Base-by-base conservation (phyloP, 495 filamentous ascomycete genomes). In the Aspergillus funiculosus region DNA sequence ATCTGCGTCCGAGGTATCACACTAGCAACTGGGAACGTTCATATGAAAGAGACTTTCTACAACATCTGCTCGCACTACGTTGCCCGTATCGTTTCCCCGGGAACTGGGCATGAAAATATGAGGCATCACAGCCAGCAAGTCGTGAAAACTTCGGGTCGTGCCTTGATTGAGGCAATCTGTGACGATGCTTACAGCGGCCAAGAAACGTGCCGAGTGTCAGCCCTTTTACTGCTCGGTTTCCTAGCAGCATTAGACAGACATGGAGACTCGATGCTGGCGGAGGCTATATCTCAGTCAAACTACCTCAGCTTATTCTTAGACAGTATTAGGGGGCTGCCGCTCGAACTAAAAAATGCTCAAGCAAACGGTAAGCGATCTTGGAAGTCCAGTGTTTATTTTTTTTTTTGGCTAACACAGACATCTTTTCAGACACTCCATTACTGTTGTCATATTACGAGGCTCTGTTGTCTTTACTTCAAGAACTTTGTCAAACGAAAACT, bases 121-220 rank as follows among this genome's bases (percentile, higher is more conserved):
- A 71, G 74, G 32, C 72, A 75, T 34, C 82, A 87, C 51, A 85
- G 78, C 29, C 78, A 84, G 41, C 84, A 82, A 47, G 81, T 84
- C 2, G 76, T 97, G 54, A 89, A 85, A 52, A 64, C 78, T 13
- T 76, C 83, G 25, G 89, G 92, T 40, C 82, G 87, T 49, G 76
- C 80, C 43, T 70, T 95, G 6, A 74, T 97, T 37, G 87, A 92
- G 57, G 79, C 86, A 10, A 75, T 95, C 46, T 96, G 89, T 59
- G 91, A 97, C 61, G 92, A 99, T 71, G 92, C 89, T 40, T 88
- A 89, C 61, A 80, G 80, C 48, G 88, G 88, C 13, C 83, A 90
- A 59, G 78, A 84, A 15, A 75, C 73, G 17, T 92, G 87, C 57
- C 83, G 90, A 44, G 81, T 90, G 11, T 81, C 90, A 3, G 87